These are phyloP conservation scores for Blastobotrys attinorum DNA, from an alignment of 805 yeast genomes.

Conservation along the genomic window DNA sequence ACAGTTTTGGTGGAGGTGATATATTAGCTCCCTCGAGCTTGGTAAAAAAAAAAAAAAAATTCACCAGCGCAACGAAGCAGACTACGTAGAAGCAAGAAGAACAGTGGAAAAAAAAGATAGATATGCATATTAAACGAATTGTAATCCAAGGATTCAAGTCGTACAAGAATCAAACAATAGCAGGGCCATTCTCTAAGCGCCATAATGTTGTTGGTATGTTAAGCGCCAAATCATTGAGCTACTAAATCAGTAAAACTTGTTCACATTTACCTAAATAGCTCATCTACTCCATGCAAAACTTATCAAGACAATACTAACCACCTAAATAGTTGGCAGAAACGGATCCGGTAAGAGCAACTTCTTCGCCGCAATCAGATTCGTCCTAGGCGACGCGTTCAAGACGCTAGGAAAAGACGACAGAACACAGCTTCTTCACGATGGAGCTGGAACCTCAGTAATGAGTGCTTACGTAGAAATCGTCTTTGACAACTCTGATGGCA, in stretches of 20 bases:
- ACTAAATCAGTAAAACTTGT: no score
- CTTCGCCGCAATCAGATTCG: conserved; percentile 91
- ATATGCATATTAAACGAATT: conserved; percentile 35
- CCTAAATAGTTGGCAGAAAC: conserved; percentile 57
- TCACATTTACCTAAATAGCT: no score
- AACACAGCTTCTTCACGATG: conserved; percentile 82
- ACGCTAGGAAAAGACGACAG: conserved; percentile 75
- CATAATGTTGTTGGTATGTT: conserved; percentile 62
- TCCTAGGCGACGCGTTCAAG: conserved; percentile 80
- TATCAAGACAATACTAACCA: not conserved
- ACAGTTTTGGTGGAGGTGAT: no score
- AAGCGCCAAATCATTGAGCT: no score
- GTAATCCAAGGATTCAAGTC: conserved; percentile 90
- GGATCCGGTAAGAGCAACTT: conserved; percentile 97
- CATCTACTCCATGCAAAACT: no score
- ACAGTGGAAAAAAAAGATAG: not conserved
- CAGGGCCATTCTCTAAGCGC: conserved; percentile 69
- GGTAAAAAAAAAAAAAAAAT: no score
- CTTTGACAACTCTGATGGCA: conserved; percentile 70
- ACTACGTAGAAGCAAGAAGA: no score
- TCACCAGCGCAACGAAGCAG: no score
- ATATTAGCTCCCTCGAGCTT: no score
- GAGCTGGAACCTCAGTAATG: conserved; percentile 68
- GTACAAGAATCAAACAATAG: conserved; percentile 71
- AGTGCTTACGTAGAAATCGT: conserved; percentile 88